Conservation (phyloP, 2,329 filamentous ascomycete species). For the Penicillium paneum region DNA sequence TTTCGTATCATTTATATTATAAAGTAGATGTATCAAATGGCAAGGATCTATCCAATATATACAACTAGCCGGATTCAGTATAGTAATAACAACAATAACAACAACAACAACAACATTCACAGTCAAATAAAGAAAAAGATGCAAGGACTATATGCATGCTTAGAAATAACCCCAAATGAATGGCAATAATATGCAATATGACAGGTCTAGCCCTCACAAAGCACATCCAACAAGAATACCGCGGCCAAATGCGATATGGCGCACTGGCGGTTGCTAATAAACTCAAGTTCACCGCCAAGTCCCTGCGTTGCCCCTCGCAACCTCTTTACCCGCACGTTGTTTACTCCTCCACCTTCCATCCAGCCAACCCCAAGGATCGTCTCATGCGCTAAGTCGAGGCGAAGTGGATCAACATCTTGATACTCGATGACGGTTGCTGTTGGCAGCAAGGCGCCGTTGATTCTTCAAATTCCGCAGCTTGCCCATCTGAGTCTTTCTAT, state of each 20-base stretch:
- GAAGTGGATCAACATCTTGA: slow-evolving; percentile 19
- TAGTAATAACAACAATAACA: neutral
- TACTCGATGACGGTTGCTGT: slow-evolving; percentile 28
- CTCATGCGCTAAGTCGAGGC: slow-evolving; percentile 18
- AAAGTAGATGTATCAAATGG: neutral
- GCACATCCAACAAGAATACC: neutral
- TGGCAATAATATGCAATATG: slow-evolving; percentile 8
- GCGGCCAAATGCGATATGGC: no score
- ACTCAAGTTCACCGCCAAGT: slow-evolving; percentile 23
- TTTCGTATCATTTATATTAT: neutral
- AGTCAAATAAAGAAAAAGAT: neutral
- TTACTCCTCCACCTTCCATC: slow-evolving; percentile 30
- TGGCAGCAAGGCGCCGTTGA: slow-evolving; percentile 15
- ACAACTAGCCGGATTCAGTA: neutral
- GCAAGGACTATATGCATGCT: slow-evolving; percentile 3
- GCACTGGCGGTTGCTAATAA: neutral
- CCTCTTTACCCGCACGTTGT: slow-evolving; percentile 30
- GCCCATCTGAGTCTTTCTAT: slow-evolving; percentile 11
- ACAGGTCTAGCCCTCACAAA: slow-evolving; percentile 1
- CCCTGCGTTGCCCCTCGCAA: slow-evolving; percentile 34
- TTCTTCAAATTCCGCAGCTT: slow-evolving; percentile 30
- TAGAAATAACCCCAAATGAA: neutral
- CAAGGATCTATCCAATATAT: neutral
- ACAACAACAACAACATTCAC: neutral
- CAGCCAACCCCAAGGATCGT: slow-evolving; percentile 27